These are phyloP conservation scores for Arabis hirsuta DNA, from an alignment of 345 rosid species.

Conservation along the genomic window DNA sequence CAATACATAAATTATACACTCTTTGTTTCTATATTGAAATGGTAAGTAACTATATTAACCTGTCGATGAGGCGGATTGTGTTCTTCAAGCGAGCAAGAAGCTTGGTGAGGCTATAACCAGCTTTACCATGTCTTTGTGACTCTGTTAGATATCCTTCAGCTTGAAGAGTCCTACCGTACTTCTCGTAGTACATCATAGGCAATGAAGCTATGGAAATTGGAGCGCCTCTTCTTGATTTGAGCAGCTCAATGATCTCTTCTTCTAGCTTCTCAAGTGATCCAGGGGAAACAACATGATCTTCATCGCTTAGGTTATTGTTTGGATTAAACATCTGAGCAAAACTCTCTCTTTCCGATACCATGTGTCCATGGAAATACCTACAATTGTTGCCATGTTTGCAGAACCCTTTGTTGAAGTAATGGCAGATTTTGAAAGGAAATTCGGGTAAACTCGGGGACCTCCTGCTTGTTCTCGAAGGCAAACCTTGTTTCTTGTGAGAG, in stretches of 20 bases:
- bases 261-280: constrained; percentile 83
- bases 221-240: constrained; percentile 79
- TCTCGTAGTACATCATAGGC: constrained; percentile 88
- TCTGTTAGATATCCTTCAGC: constrained; percentile 97
- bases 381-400: constrained; percentile 93
- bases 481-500: constrained; percentile 49
- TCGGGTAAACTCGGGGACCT: constrained; percentile 86
- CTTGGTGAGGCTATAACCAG: constrained; percentile 93
- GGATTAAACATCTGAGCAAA: constrained; percentile 56
- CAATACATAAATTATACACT: neutral
- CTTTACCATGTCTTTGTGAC: constrained; percentile 97
- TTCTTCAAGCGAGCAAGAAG: constrained; percentile 84
- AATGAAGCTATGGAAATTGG: constrained; percentile 95
- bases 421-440: constrained; percentile 83
- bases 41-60: constrained; percentile 46
- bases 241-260: constrained; percentile 75
- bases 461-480: constrained; percentile 58
- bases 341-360: constrained; percentile 51
- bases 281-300: constrained; percentile 66
- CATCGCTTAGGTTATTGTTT: constrained; percentile 50
- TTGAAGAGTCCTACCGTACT: constrained; percentile 81
- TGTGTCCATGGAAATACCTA: constrained; percentile 73
- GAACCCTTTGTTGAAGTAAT: constrained; percentile 80
- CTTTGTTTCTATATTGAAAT: neutral
- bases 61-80: constrained; percentile 85